phyloP scores from a whole-genome alignment of 495 filamentous ascomycete genomes.

The Echria macrotheca region DNA sequence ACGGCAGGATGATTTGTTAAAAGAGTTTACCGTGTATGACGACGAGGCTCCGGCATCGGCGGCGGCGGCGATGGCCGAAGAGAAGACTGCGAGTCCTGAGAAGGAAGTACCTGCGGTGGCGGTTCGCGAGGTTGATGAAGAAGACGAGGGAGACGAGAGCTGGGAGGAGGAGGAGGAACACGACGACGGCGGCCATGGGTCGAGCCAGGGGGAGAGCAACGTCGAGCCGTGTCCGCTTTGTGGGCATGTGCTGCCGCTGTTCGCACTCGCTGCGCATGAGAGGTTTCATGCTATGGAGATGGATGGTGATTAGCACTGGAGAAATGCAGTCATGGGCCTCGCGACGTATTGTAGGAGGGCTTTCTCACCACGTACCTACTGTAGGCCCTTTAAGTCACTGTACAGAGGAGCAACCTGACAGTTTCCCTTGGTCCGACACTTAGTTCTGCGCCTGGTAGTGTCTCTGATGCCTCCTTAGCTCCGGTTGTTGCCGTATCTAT shows the following conservation, averaged over 20 bases:
- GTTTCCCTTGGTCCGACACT: no score
- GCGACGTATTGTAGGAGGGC: no score
- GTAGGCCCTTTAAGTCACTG: no score
- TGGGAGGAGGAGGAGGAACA: slow-evolving; percentile 18
- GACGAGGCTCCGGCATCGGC: background rate
- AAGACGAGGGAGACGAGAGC: slow-evolving; percentile 7
- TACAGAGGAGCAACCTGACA: no score
- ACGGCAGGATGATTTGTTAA: slow-evolving; percentile 58
- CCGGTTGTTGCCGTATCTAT: no score
- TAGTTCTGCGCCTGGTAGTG: no score
- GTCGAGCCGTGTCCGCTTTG: slow-evolving; percentile 50
- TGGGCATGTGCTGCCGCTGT: slow-evolving; percentile 59
- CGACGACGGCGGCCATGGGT: background rate
- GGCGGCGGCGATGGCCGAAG: no score
- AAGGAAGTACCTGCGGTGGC: no score
- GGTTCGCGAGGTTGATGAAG: background rate
- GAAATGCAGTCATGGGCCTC: no score
- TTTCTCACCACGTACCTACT: no score
- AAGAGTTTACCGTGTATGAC: slow-evolving; percentile 51
- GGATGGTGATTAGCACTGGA: background rate
- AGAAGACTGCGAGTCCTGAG: no score
- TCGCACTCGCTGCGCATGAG: slow-evolving; percentile 67
- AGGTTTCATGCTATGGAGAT: slow-evolving; percentile 55
- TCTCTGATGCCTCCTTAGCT: no score
- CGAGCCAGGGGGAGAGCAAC: slow-evolving; percentile 4